Percentiles rank a stretch among this genome's conserved stretches.
These are phyloP conservation scores for Neolentinus lepideus DNA, from an alignment of 1,284 basidiomycete species.

Conservation along the genomic window DNA sequence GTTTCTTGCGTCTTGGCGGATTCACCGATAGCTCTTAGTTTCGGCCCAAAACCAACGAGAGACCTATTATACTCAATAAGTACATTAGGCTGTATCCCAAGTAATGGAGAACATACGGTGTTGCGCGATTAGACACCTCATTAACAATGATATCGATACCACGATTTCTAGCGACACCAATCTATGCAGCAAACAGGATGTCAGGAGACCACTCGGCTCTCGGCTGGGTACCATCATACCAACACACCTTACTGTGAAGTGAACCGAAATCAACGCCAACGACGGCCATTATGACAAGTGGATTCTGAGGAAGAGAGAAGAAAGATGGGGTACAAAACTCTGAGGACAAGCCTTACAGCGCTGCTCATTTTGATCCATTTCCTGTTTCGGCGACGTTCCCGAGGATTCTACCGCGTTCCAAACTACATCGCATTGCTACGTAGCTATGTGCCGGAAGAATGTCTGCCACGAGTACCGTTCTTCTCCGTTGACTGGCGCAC, in stretches of 20 bases:
- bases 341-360: background rate
- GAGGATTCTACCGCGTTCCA: constrained; percentile 7
- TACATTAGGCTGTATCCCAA: background rate
- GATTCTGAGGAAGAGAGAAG: constrained; percentile 12
- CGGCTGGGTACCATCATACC: constrained; percentile 3
- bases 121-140: constrained; percentile 91
- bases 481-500: no score
- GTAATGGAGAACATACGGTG: constrained; percentile 59
- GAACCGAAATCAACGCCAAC: constrained; percentile 92
- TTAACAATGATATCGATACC: constrained; percentile 95
- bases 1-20: constrained; percentile 93
- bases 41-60: constrained; percentile 85
- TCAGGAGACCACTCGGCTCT: constrained; percentile 12
- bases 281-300: constrained; percentile 55
- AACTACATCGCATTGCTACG: background rate
- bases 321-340: constrained; percentile 7
- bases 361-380: constrained; percentile 7
- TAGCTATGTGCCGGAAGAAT: no score
- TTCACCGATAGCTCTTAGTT: constrained; percentile 87
- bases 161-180: constrained; percentile 88
- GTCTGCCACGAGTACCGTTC: no score
- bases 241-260: constrained; percentile 72
- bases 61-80: constrained; percentile 45
- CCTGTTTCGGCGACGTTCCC: constrained; percentile 13
- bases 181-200: constrained; percentile 36